Base-by-base conservation (phyloP, 805 yeast genomes). In the Torulaspora delbrueckii region DNA sequence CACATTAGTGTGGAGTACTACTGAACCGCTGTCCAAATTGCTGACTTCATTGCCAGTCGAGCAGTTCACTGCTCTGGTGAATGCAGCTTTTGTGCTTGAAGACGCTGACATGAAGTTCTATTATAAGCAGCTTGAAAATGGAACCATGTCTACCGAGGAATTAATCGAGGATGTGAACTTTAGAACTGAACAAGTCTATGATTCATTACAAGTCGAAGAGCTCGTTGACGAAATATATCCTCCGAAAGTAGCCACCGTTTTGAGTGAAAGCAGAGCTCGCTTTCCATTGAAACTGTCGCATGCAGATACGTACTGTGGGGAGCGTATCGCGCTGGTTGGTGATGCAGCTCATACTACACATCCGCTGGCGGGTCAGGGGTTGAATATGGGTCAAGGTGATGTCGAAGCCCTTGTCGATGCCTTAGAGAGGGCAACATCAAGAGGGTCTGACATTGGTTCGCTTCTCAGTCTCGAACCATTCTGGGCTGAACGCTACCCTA, bases 271-370 rank as follows among this genome's bases (percentile, higher is more conserved):
- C 2, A 75, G 96, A 50, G 98, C 96, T 0, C 74, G 84, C 38
- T 93, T 93, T 71, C 99, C 99, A 18, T 71, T 93, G 53, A 82
- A 82, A 55, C 67, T 91, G 70, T 81, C 89, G 16, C 97, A 93
- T 61, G 95, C 96, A 2, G 98, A 93, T 59, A 77, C 85, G 1
- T 93, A 93, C 62, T 80, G 87, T 14, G 79, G 79, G 2, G 90
- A 86, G 3, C 74, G 98, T 54, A 76, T 91, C 25, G 98, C 97
- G 0, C 69, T 93, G n/a, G 86, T 91, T 8, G 99, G 99, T 22
- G 99, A 93, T 67, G 98, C 99, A 1, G 98, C 98, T 0, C 99
- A 93, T 58, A 84, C 97, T 0, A 87, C 96, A 1, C 98, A 93
- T 63, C 99, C 99, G 2, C 73, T 93, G 48, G 97, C 97, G 3